Base-by-base conservation (phyloP, 441 rosid genomes). In the Adansonia madagascariensis region DNA sequence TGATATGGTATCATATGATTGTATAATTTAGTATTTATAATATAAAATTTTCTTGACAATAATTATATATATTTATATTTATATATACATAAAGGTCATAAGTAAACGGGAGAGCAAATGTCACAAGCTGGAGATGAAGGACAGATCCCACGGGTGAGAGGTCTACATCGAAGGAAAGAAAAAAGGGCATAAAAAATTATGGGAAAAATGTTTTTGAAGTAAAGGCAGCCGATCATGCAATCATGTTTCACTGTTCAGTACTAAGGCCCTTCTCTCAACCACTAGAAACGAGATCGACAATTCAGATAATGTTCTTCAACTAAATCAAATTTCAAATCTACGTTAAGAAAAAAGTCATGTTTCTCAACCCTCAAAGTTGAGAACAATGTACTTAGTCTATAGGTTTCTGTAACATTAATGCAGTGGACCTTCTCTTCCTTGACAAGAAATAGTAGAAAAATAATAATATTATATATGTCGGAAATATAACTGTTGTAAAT, bases 301-400 rank as follows among this genome's bases (percentile, higher is more conserved):
- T 46, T 46, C 17, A 39, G 39, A 68, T 47, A 68, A 46, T 68
- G n/a, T 68, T 68, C 6, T 46, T 68, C 39, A 47, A 68, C 56
- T 68, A 56, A 50, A 59, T 24, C 27, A 24, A 24, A 24, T 24
- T 24, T 68, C 41, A 68, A 68, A 11, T 46, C 11, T 68, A 46
- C 72, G 18, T 46, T 46, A 47, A 68, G 27, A 24, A 24, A 1
- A 46, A 67, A 8, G 18, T 46, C 39, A 18, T 11, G 71, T 68
- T 27, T 39, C 9, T 64, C 70, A n/a, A 17, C 17, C 46, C 39
- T 60, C 7, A 10, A 1, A 41, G 20, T 27, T 49, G 71, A 57
- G 66, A 71, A 74, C 76, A 85, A 61, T 61, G 82, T 52, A 69
- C 66, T 27, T 80, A n/a, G 81, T 18, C 75, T 63, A 50, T 24